These are phyloP conservation scores for Monosporascus sp. DNA, from an alignment of 2,329 filamentous ascomycete genomes.

Conservation along the genomic window DNA sequence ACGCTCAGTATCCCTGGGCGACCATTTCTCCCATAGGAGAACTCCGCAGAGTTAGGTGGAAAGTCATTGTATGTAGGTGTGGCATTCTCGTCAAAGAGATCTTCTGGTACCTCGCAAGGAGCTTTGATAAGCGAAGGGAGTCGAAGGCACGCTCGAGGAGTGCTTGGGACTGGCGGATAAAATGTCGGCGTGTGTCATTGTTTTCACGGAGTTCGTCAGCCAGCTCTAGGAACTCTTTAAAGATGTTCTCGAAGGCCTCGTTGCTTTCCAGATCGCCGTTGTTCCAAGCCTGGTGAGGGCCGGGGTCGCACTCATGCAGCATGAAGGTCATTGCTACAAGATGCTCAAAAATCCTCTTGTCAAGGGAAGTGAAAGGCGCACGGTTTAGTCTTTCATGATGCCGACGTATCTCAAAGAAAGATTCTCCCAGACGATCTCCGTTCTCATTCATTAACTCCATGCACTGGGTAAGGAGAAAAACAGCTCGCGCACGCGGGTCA, in stretches of 20 bases:
- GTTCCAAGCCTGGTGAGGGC: neutral
- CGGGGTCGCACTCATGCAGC: neutral
- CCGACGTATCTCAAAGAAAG: neutral
- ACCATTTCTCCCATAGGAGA: constrained; percentile 1
- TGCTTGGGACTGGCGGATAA: constrained; percentile 1
- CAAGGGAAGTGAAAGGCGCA: neutral
- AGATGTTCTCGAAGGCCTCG: neutral
- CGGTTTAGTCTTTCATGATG: neutral
- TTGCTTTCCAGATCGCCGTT: neutral
- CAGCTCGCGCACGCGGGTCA: neutral
- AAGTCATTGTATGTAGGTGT: constrained; percentile 10
- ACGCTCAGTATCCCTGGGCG: constrained; percentile 7
- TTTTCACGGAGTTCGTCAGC: no score
- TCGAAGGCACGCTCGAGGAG: constrained; percentile 1
- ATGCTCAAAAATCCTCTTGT: neutral
- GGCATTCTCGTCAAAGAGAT: neutral
- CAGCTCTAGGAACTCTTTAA: constrained; percentile 1
- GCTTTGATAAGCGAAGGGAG: constrained; percentile 1
- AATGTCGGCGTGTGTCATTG: neutral
- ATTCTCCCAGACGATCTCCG: neutral
- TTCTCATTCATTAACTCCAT: neutral
- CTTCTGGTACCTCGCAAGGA: neutral
- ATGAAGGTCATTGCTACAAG: neutral
- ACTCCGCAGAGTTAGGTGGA: neutral
- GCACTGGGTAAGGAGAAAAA: neutral